phyloP scores from a whole-genome alignment of 768 basidiomycete species.

The Peribolospora baueri region DNA sequence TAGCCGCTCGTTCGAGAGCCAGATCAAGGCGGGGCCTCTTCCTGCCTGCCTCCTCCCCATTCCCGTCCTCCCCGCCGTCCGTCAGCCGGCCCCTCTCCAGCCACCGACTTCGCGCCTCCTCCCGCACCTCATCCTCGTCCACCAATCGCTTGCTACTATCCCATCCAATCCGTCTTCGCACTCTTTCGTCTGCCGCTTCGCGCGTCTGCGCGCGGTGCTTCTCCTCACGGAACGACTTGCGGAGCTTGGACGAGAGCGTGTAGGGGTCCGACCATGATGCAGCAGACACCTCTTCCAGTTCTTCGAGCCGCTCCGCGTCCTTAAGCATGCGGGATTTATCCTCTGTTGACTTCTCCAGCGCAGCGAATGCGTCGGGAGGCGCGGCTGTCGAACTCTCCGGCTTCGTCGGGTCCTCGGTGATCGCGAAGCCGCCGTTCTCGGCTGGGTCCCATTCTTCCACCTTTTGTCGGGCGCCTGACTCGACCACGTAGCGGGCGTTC shows the following conservation, averaged over 20 bases:
- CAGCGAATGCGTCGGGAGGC: conserved; percentile 56
- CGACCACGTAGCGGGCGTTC: conserved; percentile 89
- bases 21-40: no score
- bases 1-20: no score
- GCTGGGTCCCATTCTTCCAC: conserved; percentile 92
- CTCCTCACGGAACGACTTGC: conserved; percentile 61
- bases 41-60: no score
- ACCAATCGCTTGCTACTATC: no score
- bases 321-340: conserved; percentile 47
- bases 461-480: conserved; percentile 77
- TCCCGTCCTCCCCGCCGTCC: no score
- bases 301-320: conserved; percentile 54
- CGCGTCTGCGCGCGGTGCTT: conserved; percentile 24
- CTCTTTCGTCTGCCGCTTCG: no score
- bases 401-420: conserved; percentile 36
- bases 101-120: no score
- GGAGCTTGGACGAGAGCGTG: conserved; percentile 40
- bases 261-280: conserved; percentile 72
- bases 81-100: no score
- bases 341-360: conserved; percentile 68
- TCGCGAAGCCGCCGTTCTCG: conserved; percentile 76
- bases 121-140: no score
- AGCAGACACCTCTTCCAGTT: conserved; percentile 50
- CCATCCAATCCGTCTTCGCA: no score
- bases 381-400: conserved; percentile 14